phyloP scores from a whole-genome alignment of 768 basidiomycete species.

The Boletus vinaceobasis region DNA sequence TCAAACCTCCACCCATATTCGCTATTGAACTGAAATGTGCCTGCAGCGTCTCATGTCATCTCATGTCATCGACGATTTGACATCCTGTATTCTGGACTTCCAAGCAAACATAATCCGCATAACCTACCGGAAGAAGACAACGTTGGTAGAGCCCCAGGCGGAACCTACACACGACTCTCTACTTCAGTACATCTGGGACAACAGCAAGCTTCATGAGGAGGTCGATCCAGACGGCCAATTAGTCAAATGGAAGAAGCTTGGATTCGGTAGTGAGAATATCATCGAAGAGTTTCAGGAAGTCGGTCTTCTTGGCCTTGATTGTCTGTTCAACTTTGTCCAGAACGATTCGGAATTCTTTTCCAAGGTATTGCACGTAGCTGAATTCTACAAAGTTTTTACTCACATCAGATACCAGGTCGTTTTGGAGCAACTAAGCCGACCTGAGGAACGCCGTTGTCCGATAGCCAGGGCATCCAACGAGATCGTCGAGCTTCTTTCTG shows the following conservation, averaged over 20 bases:
- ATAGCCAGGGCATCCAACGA: constrained; percentile 83
- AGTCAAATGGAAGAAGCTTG: constrained; percentile 74
- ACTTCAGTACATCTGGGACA: constrained; percentile 67
- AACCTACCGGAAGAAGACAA: constrained; percentile 76
- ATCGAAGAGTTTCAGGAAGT: constrained; percentile 73
- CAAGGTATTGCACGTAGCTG: constrained; percentile 43
- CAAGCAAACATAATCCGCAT: constrained; percentile 82
- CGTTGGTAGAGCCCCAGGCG: constrained; percentile 64
- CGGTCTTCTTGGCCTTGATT: constrained; percentile 79
- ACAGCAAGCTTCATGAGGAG: constrained; percentile 54
- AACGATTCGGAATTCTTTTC: constrained; percentile 70
- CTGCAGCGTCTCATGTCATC: constrained; percentile 76
- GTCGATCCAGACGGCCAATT: constrained; percentile 44
- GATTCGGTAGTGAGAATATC: constrained; percentile 74
- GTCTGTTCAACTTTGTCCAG: constrained; percentile 72
- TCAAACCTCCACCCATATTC: constrained; percentile 11
- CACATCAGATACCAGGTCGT: constrained; percentile 49
- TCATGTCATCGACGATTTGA: constrained; percentile 76
- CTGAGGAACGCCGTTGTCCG: constrained; percentile 73
- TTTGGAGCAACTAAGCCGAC: constrained; percentile 75
- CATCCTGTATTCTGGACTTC: constrained; percentile 82
- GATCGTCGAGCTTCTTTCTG: constrained; percentile 77
- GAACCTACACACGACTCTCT: constrained; percentile 56
- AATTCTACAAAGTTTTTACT: not conserved
- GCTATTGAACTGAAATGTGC: constrained; percentile 9